These are phyloP conservation scores for Globisporangium nunn DNA, from an alignment of 352 stramenopile species.

Conservation along the genomic window DNA sequence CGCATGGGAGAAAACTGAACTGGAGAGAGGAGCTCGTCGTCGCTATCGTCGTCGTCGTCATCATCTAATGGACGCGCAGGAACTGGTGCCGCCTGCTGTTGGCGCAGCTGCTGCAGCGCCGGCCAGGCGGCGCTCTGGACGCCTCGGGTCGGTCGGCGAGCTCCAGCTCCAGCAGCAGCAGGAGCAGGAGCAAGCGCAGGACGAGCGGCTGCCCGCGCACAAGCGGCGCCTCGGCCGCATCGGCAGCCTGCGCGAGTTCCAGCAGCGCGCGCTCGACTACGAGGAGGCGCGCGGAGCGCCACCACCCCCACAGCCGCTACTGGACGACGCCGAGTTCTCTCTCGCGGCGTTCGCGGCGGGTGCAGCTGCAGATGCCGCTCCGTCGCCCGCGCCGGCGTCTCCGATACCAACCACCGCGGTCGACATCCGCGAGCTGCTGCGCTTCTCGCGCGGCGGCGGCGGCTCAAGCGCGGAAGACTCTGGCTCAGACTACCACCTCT, in stretches of 20 bases:
- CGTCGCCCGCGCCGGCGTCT: neutral
- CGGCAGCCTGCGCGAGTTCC: constrained; percentile 75
- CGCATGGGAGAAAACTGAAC: too few species aligned
- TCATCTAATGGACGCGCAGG: neutral
- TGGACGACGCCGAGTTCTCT: constrained; percentile 5
- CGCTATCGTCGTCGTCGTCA: too few species aligned
- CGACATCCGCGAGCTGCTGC: constrained; percentile 15
- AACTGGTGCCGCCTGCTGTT: neutral
- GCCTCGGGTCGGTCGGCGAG: neutral
- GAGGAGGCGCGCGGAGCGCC: constrained; percentile 16
- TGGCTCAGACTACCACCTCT: constrained; percentile 28
- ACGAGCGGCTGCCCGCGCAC: constrained; percentile 50
- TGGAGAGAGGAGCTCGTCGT: too few species aligned
- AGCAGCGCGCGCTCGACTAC: constrained; percentile 67
- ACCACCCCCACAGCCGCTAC: neutral
- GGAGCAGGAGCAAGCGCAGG: constrained; percentile 12
- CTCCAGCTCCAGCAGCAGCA: too few species aligned
- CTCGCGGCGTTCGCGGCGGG: constrained; percentile 12
- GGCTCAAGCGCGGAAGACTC: constrained; percentile 12
- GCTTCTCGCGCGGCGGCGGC: constrained; percentile 7
- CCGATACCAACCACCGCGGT: neutral
- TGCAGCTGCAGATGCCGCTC: neutral
- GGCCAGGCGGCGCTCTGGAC: neutral
- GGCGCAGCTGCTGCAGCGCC: too few species aligned
- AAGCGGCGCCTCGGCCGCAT: constrained; percentile 68